Evolutionary conservation across 495 filamentous ascomycete species (phyloP).

Genomic region (Copromyces sp.): DNA sequence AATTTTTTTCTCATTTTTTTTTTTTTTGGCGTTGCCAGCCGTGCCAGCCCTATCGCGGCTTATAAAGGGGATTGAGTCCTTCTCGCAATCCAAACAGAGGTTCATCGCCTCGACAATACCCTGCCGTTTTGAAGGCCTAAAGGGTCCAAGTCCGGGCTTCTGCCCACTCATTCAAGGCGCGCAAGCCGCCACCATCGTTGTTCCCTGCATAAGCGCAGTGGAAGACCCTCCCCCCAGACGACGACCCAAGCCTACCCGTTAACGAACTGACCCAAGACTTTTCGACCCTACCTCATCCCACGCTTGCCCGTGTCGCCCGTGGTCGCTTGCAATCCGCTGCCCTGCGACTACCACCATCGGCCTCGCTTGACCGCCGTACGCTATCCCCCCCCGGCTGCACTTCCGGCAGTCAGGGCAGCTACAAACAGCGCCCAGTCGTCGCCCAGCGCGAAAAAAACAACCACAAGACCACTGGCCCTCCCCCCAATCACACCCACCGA

Average conservation of each 20-base stretch:
- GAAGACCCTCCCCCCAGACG: slow-evolving; percentile 9
- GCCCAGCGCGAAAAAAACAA: background rate
- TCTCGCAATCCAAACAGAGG: background rate
- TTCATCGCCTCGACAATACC: slow-evolving; percentile 5
- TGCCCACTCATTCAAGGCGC: slow-evolving; percentile 23
- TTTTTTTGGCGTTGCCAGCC: background rate
- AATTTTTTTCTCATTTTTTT: background rate
- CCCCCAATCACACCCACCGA: slow-evolving; percentile 3
- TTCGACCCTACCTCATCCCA: background rate
- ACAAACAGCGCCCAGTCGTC: background rate
- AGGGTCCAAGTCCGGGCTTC: slow-evolving; percentile 12
- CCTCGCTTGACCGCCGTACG: background rate
- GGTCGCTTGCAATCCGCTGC: background rate
- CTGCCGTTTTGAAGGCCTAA: slow-evolving; percentile 20
- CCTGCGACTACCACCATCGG: background rate
- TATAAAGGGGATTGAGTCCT: background rate
- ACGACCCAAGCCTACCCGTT: slow-evolving; percentile 2
- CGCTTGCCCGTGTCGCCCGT: background rate
- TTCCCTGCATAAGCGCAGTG: slow-evolving; percentile 27
- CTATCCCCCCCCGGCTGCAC: background rate
- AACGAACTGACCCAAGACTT: background rate
- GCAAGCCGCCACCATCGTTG: slow-evolving; percentile 23
- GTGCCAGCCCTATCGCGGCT: background rate
- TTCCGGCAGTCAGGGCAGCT: background rate
- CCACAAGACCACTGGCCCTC: background rate